These are phyloP conservation scores for Rhizophagus prolifer DNA, from an alignment of 192 early-diverging fungal species.

Conservation along the genomic window DNA sequence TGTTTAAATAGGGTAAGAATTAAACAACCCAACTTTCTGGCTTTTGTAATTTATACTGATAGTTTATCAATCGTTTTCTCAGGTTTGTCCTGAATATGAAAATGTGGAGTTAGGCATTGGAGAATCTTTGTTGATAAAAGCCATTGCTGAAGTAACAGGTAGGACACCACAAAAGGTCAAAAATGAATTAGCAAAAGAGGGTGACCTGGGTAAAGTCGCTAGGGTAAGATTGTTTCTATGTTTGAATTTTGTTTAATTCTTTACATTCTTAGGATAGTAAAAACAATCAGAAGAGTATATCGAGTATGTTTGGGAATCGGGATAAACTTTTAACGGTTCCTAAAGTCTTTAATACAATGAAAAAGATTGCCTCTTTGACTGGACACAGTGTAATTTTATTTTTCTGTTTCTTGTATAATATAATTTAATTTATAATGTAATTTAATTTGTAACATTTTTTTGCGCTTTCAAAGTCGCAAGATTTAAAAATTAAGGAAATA, in stretches of 20 bases:
- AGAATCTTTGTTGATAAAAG: slow-evolving; percentile 89
- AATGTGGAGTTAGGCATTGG: slow-evolving; percentile 95
- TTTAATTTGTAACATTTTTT: background rate
- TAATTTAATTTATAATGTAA: background rate
- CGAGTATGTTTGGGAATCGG: background rate
- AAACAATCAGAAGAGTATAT: slow-evolving; percentile 58
- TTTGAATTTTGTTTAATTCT: background rate
- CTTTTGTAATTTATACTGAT: background rate
- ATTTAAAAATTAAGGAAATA: slow-evolving; percentile 76
- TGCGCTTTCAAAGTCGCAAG: slow-evolving; percentile 61
- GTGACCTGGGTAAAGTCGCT: slow-evolving; percentile 91
- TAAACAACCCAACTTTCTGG: background rate
- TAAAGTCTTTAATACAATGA: slow-evolving; percentile 82
- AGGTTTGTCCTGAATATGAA: slow-evolving; percentile 93
- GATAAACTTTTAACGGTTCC: slow-evolving; percentile 73
- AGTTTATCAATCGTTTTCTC: slow-evolving; percentile 3
- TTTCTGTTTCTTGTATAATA: background rate
- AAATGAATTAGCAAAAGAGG: slow-evolving; percentile 68
- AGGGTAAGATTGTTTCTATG: slow-evolving; percentile 45
- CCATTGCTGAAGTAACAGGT: slow-evolving; percentile 89
- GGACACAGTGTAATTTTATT: slow-evolving; percentile 63
- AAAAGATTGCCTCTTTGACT: slow-evolving; percentile 79
- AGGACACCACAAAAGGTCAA: slow-evolving; percentile 74
- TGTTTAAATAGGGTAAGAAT: slow-evolving; percentile 80
- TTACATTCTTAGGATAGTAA: slow-evolving; percentile 56